Percentiles rank a stretch among this genome's conserved stretches.
These are phyloP conservation scores for Saccharomycopsis fibuligera DNA, from an alignment of 805 yeast species.

Conservation along the genomic window DNA sequence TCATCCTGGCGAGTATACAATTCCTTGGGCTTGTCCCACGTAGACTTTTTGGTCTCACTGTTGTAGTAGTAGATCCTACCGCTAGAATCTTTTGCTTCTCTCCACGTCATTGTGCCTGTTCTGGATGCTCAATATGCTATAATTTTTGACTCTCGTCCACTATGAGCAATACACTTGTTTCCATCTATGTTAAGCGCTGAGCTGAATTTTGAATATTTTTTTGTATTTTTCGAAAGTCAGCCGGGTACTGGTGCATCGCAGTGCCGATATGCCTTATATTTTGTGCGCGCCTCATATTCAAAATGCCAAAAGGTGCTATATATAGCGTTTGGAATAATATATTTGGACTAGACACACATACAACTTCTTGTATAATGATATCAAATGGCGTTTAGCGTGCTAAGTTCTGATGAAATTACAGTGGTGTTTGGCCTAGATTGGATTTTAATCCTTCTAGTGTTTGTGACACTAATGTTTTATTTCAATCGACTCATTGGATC, in stretches of 20 bases:
- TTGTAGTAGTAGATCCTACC: conserved; percentile 73
- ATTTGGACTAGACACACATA: too few relatives aligned
- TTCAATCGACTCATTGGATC: conserved; percentile 68
- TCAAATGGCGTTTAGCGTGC: neutral
- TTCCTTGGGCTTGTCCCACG: conserved; percentile 76
- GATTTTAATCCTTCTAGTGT: conserved; percentile 58
- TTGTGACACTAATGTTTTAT: conserved; percentile 64
- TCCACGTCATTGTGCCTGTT: conserved; percentile 40
- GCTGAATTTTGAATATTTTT: neutral
- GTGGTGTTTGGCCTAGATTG: conserved; percentile 74
- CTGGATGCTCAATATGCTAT: too few relatives aligned
- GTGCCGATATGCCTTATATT: neutral
- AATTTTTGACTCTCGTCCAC: too few relatives aligned
- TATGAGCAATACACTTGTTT: too few relatives aligned
- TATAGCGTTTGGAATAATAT: too few relatives aligned
- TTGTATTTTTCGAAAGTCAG: too few relatives aligned
- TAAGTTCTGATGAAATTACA: conserved; percentile 10
- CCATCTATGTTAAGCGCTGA: too few relatives aligned
- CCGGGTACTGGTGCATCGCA: too few relatives aligned
- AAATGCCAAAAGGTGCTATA: too few relatives aligned
- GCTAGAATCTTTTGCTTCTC: conserved; percentile 51
- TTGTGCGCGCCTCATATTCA: too few relatives aligned
- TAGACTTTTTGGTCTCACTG: conserved; percentile 54
- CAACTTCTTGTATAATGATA: too few relatives aligned
- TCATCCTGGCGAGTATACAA: conserved; percentile 35